These are phyloP conservation scores for Calcarisporium arbuscula DNA, from an alignment of 2,329 filamentous ascomycete species.

Conservation along the genomic window DNA sequence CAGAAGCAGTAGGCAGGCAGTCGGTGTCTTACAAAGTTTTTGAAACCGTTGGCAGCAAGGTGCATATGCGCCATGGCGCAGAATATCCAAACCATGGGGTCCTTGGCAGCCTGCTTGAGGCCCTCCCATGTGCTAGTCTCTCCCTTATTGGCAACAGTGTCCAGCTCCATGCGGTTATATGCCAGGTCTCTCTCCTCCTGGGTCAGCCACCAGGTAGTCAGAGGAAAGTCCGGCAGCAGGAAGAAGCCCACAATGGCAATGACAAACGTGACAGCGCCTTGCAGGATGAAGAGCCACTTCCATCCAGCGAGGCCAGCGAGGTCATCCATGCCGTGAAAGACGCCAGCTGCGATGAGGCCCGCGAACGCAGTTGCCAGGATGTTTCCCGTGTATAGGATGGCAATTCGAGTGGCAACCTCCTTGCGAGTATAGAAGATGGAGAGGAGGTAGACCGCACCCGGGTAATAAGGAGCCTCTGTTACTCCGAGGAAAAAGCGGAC, in stretches of 20 bases:
- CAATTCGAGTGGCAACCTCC: conserved; percentile 57
- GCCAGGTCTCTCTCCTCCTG: conserved; percentile 16
- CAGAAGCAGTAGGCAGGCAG: no score
- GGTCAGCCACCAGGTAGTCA: conserved; percentile 36
- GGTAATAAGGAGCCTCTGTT: conserved; percentile 46
- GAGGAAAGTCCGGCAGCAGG: conserved; percentile 31
- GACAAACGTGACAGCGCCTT: conserved; percentile 41
- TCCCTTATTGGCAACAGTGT: conserved; percentile 17
- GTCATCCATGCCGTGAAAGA: conserved; percentile 37
- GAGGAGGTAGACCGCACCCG: conserved; percentile 40
- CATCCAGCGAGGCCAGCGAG: conserved; percentile 51
- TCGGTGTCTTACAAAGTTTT: conserved; percentile 26
- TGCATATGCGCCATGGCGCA: conserved; percentile 44
- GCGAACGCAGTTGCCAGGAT: conserved; percentile 63
- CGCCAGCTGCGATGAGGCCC: conserved; percentile 54
- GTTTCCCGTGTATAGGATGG: conserved; percentile 52
- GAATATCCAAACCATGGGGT: conserved; percentile 39
- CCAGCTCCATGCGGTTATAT: conserved; percentile 14
- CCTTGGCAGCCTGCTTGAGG: conserved; percentile 28
- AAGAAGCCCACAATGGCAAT: conserved; percentile 23
- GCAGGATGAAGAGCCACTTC: conserved; percentile 62
- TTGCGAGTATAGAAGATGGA: conserved; percentile 55
- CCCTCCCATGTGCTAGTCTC: conserved; percentile 16
- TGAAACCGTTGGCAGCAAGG: conserved; percentile 38
- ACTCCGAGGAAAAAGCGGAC: conserved; percentile 38